phyloP scores from a whole-genome alignment of 495 filamentous ascomycete genomes.

The Neurospora sublineolata region DNA sequence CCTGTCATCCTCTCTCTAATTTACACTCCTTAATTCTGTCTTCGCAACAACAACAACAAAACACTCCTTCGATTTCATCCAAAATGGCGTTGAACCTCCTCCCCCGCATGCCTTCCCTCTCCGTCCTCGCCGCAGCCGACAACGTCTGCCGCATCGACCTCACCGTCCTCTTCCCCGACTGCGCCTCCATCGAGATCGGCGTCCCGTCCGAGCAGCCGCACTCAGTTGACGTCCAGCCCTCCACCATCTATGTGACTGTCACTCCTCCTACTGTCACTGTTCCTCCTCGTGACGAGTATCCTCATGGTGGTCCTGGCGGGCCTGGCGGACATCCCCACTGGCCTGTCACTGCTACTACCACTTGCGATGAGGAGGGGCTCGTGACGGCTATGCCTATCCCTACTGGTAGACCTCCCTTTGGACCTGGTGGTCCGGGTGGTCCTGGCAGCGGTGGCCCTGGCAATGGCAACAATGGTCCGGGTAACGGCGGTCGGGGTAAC shows the following conservation, averaged over 20 bases:
- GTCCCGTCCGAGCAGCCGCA: background rate
- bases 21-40: background rate
- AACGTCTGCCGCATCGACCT: conserved; percentile 10
- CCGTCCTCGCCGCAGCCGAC: conserved; percentile 1
- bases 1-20: background rate
- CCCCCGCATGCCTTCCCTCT: conserved; percentile 5
- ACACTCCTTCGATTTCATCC: background rate
- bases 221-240: conserved; percentile 5
- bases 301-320: background rate
- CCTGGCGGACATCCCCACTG: background rate
- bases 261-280: background rate
- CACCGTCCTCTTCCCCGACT: conserved; percentile 4
- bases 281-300: background rate
- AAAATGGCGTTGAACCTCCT: conserved; percentile 5
- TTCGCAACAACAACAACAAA: background rate
- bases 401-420: background rate
- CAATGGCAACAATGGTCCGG: background rate
- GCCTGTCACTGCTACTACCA: background rate
- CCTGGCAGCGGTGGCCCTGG: background rate
- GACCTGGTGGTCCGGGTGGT: background rate
- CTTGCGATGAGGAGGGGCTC: background rate
- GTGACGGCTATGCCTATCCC: background rate
- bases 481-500: too few relatives aligned
- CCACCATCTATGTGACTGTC: conserved; percentile 5
- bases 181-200: conserved; percentile 6